Conservation (phyloP, 345 rosid species). For the Mercurialis annua region DNA sequence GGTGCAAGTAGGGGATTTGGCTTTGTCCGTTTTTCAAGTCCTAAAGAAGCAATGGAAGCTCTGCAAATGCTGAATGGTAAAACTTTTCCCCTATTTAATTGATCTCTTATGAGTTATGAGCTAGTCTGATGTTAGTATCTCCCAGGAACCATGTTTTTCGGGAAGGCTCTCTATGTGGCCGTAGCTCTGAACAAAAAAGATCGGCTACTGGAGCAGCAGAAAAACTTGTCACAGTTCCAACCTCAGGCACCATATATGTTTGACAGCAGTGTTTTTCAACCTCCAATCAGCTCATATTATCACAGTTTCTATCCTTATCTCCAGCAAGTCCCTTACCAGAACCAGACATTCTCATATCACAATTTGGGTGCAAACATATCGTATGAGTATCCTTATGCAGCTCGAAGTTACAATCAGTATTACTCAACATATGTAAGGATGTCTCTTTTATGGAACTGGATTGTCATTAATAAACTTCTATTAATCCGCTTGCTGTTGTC, state of each 20-base stretch:
- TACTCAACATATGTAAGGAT: constrained; percentile 34
- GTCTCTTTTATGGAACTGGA: not conserved
- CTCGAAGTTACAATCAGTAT: constrained; percentile 27
- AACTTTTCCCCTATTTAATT: constrained; percentile 8
- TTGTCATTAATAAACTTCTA: constrained; percentile 7
- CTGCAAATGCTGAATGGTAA: constrained; percentile 48
- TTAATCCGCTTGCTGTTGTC: not conserved
- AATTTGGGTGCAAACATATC: constrained; percentile 26
- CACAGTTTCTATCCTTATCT: constrained; percentile 13
- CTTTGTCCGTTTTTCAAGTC: constrained; percentile 63
- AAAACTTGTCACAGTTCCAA: constrained; percentile 7
- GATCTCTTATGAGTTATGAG: not conserved
- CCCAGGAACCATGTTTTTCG: constrained; percentile 45
- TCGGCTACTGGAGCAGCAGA: constrained; percentile 35
- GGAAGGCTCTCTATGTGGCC: constrained; percentile 49
- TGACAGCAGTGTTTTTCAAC: constrained; percentile 12
- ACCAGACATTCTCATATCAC: constrained; percentile 18
- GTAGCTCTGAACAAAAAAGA: constrained; percentile 58
- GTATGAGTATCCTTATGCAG: constrained; percentile 13
- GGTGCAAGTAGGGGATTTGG: constrained; percentile 70
- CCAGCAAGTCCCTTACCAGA: constrained; percentile 17
- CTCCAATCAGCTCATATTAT: constrained; percentile 18
- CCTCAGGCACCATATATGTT: constrained; percentile 12
- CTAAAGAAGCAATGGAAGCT: constrained; percentile 61
- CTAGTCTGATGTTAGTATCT: constrained; percentile 2